These are phyloP conservation scores for Lindgomyces ingoldianus DNA, from an alignment of 495 filamentous ascomycete genomes.

Conservation along the genomic window DNA sequence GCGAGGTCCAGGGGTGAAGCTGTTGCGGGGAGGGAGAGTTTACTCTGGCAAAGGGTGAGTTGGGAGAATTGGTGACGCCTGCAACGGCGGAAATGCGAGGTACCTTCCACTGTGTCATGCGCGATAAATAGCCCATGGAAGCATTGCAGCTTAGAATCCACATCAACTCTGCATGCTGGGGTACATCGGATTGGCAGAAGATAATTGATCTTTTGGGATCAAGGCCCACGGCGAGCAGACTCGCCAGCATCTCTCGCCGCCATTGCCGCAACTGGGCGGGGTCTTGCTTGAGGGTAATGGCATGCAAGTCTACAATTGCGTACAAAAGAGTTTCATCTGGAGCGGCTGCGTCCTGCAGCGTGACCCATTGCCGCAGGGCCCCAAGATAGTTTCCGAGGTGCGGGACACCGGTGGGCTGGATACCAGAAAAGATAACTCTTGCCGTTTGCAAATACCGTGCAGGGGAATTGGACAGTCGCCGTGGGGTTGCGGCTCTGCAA, in stretches of 20 bases:
- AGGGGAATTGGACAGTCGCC: too few relatives aligned
- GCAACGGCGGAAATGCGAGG: neutral
- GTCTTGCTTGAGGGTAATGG: constrained; percentile 76
- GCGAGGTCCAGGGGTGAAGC: constrained; percentile 54
- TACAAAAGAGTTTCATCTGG: constrained; percentile 65
- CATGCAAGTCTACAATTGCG: constrained; percentile 89
- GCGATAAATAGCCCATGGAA: constrained; percentile 80
- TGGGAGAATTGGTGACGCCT: neutral
- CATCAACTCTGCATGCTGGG: constrained; percentile 82
- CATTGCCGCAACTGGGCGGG: constrained; percentile 57
- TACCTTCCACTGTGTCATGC: constrained; percentile 99
- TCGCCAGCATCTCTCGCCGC: constrained; percentile 73
- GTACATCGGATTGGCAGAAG: constrained; percentile 80
- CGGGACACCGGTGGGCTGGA: constrained; percentile 94
- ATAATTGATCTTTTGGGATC: constrained; percentile 73
- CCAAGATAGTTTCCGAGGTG: constrained; percentile 96
- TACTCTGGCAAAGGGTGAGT: constrained; percentile 56
- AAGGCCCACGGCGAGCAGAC: constrained; percentile 80
- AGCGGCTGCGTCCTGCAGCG: constrained; percentile 65
- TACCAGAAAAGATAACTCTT: constrained; percentile 82
- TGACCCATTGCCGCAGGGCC: constrained; percentile 83
- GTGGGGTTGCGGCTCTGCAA: too few relatives aligned
- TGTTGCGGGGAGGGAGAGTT: constrained; percentile 62
- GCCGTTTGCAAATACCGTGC: neutral
- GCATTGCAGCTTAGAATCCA: constrained; percentile 94